Conservation (phyloP, 371 early-diverging fungal genomes). For the Dentiscutata heterogama region DNA sequence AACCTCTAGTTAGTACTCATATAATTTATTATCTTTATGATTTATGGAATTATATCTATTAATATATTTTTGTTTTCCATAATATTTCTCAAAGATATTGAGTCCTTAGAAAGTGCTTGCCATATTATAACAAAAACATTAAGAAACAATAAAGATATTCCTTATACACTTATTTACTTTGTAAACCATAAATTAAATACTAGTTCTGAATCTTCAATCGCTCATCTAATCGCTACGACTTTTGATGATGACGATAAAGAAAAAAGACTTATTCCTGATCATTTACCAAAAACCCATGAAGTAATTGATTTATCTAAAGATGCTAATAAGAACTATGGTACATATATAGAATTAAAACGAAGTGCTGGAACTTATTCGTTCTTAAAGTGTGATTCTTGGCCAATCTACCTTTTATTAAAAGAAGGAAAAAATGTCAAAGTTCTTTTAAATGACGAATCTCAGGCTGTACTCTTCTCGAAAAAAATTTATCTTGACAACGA, state of each 20-base stretch:
- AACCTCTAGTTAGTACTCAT: constrained; percentile 3
- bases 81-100: constrained; percentile 42
- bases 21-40: background rate
- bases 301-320: constrained; percentile 50
- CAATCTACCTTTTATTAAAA: constrained; percentile 49
- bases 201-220: background rate
- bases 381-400: constrained; percentile 47
- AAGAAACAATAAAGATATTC: constrained; percentile 51
- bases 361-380: too few relatives aligned
- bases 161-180: constrained; percentile 54
- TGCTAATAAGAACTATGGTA: constrained; percentile 29
- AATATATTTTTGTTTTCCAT: too few relatives aligned
- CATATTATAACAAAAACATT: constrained; percentile 28
- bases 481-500: constrained; percentile 48
- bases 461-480: constrained; percentile 52
- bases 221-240: constrained; percentile 49
- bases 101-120: constrained; percentile 30
- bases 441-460: constrained; percentile 50
- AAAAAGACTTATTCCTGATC: constrained; percentile 52
- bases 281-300: constrained; percentile 50
- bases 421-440: constrained; percentile 49
- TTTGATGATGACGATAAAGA: constrained; percentile 51
- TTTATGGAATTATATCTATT: background rate
- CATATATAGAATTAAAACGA: too few relatives aligned
- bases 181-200: background rate